Evolutionary conservation across 2,329 filamentous ascomycete genomes (phyloP).

Genomic region (Xylaria digitata): DNA sequence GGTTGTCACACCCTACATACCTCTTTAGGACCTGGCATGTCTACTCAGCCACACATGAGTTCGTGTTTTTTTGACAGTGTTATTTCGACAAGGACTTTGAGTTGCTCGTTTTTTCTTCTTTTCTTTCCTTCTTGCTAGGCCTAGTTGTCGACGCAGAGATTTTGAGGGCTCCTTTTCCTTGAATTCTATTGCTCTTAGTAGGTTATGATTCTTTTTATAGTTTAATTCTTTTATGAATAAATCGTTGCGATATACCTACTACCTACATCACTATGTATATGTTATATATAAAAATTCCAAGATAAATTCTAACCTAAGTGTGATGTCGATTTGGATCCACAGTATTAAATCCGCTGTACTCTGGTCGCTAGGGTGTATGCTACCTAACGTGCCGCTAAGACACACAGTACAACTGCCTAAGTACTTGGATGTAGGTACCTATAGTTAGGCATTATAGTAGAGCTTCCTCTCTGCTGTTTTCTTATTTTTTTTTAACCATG

Average conservation of each 20-base stretch:
- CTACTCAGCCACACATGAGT: slow-evolving; percentile 26
- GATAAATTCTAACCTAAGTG: neutral
- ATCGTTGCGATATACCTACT: neutral
- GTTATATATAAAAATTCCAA: too few species aligned
- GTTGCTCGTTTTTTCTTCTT: neutral
- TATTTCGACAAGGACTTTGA: neutral
- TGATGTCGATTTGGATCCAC: neutral
- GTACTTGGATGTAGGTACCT: neutral
- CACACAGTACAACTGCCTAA: neutral
- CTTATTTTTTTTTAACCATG: neutral
- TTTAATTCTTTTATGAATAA: neutral
- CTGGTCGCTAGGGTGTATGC: neutral
- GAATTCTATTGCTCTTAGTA: neutral
- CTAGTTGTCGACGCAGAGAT: neutral
- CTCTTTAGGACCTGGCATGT: slow-evolving; percentile 12
- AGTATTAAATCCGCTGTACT: neutral
- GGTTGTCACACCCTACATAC: slow-evolving; percentile 3
- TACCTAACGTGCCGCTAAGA: slow-evolving; percentile 21
- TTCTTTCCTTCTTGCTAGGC: neutral
- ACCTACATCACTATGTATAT: too few species aligned
- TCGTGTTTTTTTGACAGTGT: slow-evolving; percentile 23
- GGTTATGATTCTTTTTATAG: neutral
- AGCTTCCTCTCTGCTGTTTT: neutral
- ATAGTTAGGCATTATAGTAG: slow-evolving; percentile 1
- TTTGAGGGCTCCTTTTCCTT: neutral